A percentile compares a stretch with the other conserved stretches of the same genome.
These are phyloP conservation scores for Dryadomyces sulphureus DNA, from an alignment of 2,329 filamentous ascomycete species.

Conservation along the genomic window DNA sequence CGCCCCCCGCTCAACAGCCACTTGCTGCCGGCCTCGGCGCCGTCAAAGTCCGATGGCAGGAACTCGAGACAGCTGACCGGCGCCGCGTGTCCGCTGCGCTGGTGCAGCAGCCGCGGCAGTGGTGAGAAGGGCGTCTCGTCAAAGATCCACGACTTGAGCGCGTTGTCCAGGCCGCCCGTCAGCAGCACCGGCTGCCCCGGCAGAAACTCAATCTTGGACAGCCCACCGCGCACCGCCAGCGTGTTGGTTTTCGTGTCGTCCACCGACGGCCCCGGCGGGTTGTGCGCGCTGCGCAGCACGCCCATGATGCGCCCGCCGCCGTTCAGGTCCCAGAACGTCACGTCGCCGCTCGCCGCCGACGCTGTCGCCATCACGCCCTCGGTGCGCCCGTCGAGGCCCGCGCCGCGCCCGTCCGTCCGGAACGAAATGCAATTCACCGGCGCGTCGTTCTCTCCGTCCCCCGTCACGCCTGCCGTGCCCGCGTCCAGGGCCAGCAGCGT, in stretches of 20 bases:
- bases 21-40: conserved; percentile 75
- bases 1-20: conserved; percentile 84
- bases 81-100: conserved; percentile 75
- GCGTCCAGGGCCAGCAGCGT: conserved; percentile 54
- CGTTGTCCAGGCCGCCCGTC: conserved; percentile 85
- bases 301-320: conserved; percentile 75
- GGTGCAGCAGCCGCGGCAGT: conserved; percentile 71
- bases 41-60: conserved; percentile 76
- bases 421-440: conserved; percentile 77
- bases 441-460: conserved; percentile 27
- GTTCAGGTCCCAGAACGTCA: conserved; percentile 95
- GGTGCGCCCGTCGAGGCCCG: conserved; percentile 71
- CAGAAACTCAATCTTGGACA: conserved; percentile 81
- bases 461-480: conserved; percentile 25
- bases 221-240: conserved; percentile 49
- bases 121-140: conserved; percentile 84
- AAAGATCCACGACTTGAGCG: conserved; percentile 91
- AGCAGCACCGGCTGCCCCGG: conserved; percentile 78
- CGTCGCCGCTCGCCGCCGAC: conserved; percentile 63
- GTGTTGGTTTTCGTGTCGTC: conserved; percentile 15
- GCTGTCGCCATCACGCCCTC: conserved; percentile 92
- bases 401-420: conserved; percentile 75
- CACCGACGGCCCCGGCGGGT: conserved; percentile 40
- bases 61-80: conserved; percentile 74
- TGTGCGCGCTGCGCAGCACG: conserved; percentile 75